A percentile compares a stretch with the other conserved stretches of the same genome.
Evolutionary conservation across 2,329 filamentous ascomycete genomes (phyloP).

Genomic region (Thielaviopsis euricoi): DNA sequence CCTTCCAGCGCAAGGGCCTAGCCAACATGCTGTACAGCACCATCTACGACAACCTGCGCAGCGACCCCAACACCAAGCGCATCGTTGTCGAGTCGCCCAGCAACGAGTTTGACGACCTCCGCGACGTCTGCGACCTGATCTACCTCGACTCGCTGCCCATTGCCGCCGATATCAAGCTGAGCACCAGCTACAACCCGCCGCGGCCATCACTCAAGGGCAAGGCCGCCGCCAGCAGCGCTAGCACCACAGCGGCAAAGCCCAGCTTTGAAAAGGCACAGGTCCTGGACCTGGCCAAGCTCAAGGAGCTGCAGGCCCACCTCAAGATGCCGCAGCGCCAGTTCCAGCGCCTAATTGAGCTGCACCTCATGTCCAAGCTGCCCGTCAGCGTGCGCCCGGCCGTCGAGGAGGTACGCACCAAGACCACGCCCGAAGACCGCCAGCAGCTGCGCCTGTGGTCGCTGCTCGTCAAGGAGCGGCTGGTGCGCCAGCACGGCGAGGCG

Average conservation of each 20-base stretch:
- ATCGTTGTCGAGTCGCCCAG: constrained; percentile 91
- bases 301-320: constrained; percentile 38
- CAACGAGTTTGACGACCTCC: constrained; percentile 64
- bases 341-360: constrained; percentile 57
- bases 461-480: constrained; percentile 61
- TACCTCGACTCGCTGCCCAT: constrained; percentile 43
- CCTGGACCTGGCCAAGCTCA: constrained; percentile 32
- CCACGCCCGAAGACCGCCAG: constrained; percentile 24
- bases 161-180: constrained; percentile 39
- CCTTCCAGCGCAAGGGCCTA: constrained; percentile 67
- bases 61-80: constrained; percentile 54
- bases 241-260: neutral
- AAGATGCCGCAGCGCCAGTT: constrained; percentile 72
- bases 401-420: constrained; percentile 22
- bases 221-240: neutral
- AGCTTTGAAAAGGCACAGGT: constrained; percentile 9
- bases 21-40: constrained; percentile 66
- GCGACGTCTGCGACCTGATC: constrained; percentile 56
- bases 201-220: constrained; percentile 22
- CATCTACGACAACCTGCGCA: constrained; percentile 55
- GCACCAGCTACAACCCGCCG: constrained; percentile 33
- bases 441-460: constrained; percentile 55
- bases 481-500: constrained; percentile 55
- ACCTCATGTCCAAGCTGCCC: constrained; percentile 46
- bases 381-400: constrained; percentile 37